Percentiles rank a stretch among this genome's conserved stretches.
Conservation (phyloP, 495 filamentous ascomycete genomes). For the Friedmanniomyces simplex region DNA sequence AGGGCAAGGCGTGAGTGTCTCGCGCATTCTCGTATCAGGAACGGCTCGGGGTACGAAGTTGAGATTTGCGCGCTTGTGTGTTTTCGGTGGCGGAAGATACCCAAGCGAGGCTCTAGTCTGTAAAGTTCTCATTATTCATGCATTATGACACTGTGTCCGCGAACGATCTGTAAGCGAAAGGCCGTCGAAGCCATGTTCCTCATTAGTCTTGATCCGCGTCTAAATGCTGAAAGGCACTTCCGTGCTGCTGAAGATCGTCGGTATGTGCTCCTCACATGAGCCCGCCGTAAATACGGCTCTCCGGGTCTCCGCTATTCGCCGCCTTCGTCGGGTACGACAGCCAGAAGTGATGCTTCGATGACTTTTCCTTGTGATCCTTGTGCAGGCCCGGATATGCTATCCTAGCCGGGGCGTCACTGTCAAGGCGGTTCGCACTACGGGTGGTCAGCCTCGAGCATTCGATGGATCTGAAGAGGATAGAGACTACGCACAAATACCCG, state of each 20-base stretch:
- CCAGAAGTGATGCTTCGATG: constrained; percentile 4
- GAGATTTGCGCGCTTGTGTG: background rate
- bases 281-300: background rate
- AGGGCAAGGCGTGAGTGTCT: background rate
- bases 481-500: background rate
- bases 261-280: constrained; percentile 5
- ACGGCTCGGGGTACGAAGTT: background rate
- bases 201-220: no score
- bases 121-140: no score
- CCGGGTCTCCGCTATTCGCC: background rate
- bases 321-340: background rate
- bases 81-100: no score
- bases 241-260: no score
- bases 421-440: background rate
- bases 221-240: no score
- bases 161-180: no score
- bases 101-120: no score
- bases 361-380: constrained; percentile 8
- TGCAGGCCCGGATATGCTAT: constrained; percentile 1
- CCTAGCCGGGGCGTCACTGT: background rate
- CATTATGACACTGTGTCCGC: no score
- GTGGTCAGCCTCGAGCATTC: background rate
- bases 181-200: no score
- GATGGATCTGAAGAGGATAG: no score
- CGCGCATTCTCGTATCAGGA: background rate